phyloP scores from a whole-genome alignment of 257 asterid genomes.

The Solanum chilense region DNA sequence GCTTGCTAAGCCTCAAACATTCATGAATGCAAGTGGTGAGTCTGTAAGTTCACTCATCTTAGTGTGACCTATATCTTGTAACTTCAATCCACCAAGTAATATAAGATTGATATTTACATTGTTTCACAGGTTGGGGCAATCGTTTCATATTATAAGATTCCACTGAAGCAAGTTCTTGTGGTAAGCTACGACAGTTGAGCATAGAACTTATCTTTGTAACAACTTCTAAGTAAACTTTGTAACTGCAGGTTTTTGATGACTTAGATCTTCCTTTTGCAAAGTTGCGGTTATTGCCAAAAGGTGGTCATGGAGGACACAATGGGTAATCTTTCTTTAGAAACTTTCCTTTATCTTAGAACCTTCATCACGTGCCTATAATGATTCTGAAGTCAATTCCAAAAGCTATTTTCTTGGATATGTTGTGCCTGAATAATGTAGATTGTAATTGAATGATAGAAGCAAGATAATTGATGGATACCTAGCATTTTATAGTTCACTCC shows the following conservation, averaged over 20 bases:
- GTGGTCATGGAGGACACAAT: conserved; percentile 98
- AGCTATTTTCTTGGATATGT: neutral
- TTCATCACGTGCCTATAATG: neutral
- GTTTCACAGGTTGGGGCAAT: conserved; percentile 70
- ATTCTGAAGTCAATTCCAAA: neutral
- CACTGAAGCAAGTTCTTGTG: conserved; percentile 85
- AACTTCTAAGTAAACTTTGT: neutral
- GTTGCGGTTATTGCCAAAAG: conserved; percentile 83
- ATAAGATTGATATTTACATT: conserved; percentile 8
- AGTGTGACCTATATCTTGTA: neutral
- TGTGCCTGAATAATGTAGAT: neutral
- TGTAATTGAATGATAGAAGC: neutral
- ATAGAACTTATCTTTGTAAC: neutral
- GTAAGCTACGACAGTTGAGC: conserved; percentile 25
- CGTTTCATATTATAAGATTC: conserved; percentile 88
- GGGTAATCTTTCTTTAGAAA: conserved; percentile 40
- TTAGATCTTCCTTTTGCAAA: conserved; percentile 88
- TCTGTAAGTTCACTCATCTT: conserved; percentile 77
- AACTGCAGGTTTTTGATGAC: conserved; percentile 75
- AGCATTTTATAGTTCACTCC: neutral
- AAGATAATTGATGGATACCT: neutral
- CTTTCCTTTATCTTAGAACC: neutral
- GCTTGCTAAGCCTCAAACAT: conserved; percentile 94
- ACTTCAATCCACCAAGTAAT: neutral
- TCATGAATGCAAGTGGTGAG: conserved; percentile 99